phyloP scores from a whole-genome alignment of 2,329 filamentous ascomycete species.

The Cordyceps tenuipes region DNA sequence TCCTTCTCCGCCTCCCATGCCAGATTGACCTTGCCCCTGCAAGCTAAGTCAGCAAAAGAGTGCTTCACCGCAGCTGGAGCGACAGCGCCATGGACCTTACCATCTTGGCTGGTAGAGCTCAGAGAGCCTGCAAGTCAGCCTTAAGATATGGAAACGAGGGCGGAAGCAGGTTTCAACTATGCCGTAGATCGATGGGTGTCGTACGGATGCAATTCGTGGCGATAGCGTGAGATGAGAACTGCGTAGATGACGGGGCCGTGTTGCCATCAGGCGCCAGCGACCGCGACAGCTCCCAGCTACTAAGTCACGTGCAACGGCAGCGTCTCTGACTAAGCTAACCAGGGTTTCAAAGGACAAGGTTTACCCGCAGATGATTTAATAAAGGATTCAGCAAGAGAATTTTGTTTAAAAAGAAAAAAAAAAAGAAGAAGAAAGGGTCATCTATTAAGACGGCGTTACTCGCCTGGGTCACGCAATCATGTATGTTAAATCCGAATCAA shows the following conservation, averaged over 20 bases:
- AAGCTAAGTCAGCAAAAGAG: constrained; percentile 12
- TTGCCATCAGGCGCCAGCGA: constrained; percentile 35
- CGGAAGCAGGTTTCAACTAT: not conserved
- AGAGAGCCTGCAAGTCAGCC: constrained; percentile 16
- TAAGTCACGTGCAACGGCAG: constrained; percentile 22
- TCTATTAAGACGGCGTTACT: not conserved
- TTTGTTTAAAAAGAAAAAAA: not conserved
- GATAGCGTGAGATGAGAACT: constrained; percentile 17
- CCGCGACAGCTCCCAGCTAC: constrained; percentile 32
- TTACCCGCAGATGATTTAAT: no score
- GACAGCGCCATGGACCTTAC: constrained; percentile 19
- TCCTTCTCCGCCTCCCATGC: constrained; percentile 72
- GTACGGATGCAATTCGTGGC: constrained; percentile 16
- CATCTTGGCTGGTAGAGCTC: constrained; percentile 28
- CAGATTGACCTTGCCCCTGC: constrained; percentile 79
- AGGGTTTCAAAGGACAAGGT: no score
- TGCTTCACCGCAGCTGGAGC: not conserved
- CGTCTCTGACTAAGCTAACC: constrained; percentile 7
- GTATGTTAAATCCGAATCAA: not conserved
- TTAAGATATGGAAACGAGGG: not conserved
- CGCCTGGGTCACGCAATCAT: not conserved
- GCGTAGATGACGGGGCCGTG: constrained; percentile 26
- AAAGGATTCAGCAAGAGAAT: not conserved
- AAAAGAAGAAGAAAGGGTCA: no score
- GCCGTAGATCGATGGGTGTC: constrained; percentile 15